Evolutionary conservation across 441 rosid species (phyloP).

Genomic region (Jatropha podagrica): DNA sequence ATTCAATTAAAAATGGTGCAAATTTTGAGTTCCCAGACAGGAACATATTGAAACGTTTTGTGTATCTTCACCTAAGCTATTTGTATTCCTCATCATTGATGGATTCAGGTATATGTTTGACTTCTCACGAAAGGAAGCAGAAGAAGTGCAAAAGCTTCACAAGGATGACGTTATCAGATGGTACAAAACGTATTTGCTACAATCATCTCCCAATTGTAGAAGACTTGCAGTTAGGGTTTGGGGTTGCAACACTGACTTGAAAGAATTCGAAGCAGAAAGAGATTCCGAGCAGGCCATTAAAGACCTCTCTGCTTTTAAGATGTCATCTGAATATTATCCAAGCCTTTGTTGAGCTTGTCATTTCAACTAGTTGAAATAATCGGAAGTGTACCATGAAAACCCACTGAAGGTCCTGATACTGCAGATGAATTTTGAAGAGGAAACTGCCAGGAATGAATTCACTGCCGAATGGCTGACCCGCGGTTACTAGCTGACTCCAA

Average conservation of each 20-base stretch:
- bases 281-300: constrained; percentile 43
- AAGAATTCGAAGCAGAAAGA: constrained; percentile 40
- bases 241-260: constrained; percentile 76
- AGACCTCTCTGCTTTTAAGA: constrained; percentile 58
- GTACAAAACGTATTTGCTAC: constrained; percentile 70
- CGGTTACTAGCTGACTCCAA: background rate
- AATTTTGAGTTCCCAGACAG: too few relatives aligned
- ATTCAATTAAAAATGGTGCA: too few relatives aligned
- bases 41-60: too few relatives aligned
- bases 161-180: constrained; percentile 67
- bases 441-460: too few relatives aligned
- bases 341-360: constrained; percentile 36
- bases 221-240: constrained; percentile 80
- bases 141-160: constrained; percentile 53
- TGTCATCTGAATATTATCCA: constrained; percentile 61
- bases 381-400: background rate
- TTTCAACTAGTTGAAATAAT: background rate
- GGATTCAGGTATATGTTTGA: constrained; percentile 78
- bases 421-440: background rate
- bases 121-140: constrained; percentile 70
- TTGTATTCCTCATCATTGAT: background rate
- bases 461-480: too few relatives aligned
- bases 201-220: constrained; percentile 70
- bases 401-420: constrained; percentile 8
- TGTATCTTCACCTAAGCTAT: background rate